Conservation (phyloP, 2,329 filamentous ascomycete genomes). For the Ceratocystis smalleyi region DNA sequence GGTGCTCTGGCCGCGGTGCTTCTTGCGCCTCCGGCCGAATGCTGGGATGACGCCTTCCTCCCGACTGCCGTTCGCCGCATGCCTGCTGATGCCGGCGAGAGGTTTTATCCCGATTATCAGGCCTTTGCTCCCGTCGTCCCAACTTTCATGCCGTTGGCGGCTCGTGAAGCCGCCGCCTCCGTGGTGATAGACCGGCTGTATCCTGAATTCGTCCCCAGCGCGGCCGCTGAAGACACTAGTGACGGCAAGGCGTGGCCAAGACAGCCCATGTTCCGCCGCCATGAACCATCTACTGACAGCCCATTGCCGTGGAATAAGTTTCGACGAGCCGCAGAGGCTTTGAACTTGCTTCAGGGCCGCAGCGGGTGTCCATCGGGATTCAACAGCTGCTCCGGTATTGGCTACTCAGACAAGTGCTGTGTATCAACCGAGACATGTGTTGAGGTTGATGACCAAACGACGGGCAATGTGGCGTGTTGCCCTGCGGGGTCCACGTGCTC, state of each 20-base stretch:
- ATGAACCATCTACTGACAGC: slow-evolving; percentile 14
- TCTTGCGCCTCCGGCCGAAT: slow-evolving; percentile 14
- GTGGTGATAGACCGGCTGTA: slow-evolving; percentile 21
- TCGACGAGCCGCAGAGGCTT: slow-evolving; percentile 31
- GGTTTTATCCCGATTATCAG: slow-evolving; percentile 56
- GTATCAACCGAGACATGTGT: slow-evolving; percentile 50
- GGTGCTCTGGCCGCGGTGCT: slow-evolving; percentile 8
- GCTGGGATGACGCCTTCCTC: slow-evolving; percentile 23
- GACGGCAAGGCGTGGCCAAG: slow-evolving; percentile 25
- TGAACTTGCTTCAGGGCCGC: slow-evolving; percentile 38
- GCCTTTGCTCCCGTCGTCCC: slow-evolving; percentile 26
- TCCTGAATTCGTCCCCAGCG: slow-evolving; percentile 6
- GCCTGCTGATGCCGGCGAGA: slow-evolving; percentile 53
- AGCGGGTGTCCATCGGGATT: slow-evolving; percentile 55
- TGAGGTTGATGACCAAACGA: slow-evolving; percentile 42
- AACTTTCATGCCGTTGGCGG: slow-evolving; percentile 20
- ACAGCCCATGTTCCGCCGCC: slow-evolving; percentile 9
- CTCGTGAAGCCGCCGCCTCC: slow-evolving; percentile 23
- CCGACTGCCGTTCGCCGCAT: slow-evolving; percentile 59
- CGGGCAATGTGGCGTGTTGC: slow-evolving; percentile 62
- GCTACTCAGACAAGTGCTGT: slow-evolving; percentile 59
- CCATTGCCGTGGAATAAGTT: slow-evolving; percentile 19
- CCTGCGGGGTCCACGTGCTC: slow-evolving; percentile 48
- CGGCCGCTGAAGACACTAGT: slow-evolving; percentile 37
- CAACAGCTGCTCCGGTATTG: slow-evolving; percentile 46